Evolutionary conservation across 805 yeast genomes (phyloP).

Genomic region (Candida dajiaensis): DNA sequence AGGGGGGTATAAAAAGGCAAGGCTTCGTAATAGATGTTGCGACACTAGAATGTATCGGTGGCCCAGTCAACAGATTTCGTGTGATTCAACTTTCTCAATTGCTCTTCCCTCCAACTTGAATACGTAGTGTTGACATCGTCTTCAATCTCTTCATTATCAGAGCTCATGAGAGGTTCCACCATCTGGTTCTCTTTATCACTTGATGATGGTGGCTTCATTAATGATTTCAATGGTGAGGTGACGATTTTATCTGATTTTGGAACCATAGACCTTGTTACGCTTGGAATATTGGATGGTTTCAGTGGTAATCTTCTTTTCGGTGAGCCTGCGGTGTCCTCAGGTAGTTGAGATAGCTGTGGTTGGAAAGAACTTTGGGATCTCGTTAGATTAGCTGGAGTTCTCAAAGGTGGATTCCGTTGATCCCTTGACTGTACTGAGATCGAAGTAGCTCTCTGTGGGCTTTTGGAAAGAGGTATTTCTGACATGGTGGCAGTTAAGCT

Average conservation of each 20-base stretch:
- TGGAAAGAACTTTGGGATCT: constrained; percentile 20
- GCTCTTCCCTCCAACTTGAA: constrained; percentile 23
- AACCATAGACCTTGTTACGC: constrained; percentile 3
- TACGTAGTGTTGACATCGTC: constrained; percentile 12
- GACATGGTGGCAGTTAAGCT: constrained; percentile 10
- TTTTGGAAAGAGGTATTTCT: constrained; percentile 6
- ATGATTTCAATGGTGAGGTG: constrained; percentile 24
- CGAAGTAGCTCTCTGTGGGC: constrained; percentile 11
- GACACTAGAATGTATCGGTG: constrained; percentile 15
- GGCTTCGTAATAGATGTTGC: neutral
- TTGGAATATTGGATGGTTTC: constrained; percentile 10
- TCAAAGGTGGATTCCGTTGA: constrained; percentile 6
- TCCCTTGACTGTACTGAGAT: constrained; percentile 6
- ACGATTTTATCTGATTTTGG: constrained; percentile 8
- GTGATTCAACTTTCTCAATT: constrained; percentile 20
- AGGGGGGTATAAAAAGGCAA: neutral
- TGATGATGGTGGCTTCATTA: constrained; percentile 2
- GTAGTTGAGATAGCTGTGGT: constrained; percentile 16
- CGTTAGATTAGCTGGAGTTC: constrained; percentile 9
- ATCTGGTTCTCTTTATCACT: constrained; percentile 12
- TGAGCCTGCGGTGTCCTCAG: constrained; percentile 7
- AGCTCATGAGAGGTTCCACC: constrained; percentile 4
- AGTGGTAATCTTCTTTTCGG: constrained; percentile 15
- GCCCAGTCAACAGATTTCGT: constrained; percentile 8
- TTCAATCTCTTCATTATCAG: constrained; percentile 16